Evolutionary conservation across 2,329 filamentous ascomycete species (phyloP).

Genomic region (Cladosporium colombiae): DNA sequence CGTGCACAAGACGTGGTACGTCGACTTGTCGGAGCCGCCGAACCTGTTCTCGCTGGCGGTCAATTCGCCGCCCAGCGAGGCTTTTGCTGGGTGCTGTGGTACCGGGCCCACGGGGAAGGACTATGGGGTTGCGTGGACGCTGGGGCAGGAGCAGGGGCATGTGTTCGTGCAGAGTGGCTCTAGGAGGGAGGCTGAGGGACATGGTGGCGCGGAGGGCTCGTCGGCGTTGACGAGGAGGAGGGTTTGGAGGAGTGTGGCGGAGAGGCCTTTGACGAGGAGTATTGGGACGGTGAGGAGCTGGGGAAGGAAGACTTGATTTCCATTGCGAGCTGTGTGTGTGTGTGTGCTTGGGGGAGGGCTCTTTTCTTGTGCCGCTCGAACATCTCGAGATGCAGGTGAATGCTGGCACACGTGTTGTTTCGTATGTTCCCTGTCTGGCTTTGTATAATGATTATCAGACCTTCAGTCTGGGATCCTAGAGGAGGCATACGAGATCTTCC

Average conservation of each 20-base stretch:
- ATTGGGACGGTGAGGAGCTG: constrained; percentile 1
- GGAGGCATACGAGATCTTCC: no score
- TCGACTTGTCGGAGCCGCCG: constrained; percentile 76
- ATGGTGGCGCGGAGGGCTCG: not conserved
- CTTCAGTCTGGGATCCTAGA: no score
- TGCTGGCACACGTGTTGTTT: no score
- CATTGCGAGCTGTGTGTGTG: no score
- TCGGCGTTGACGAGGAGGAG: constrained; percentile 3
- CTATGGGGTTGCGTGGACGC: constrained; percentile 44
- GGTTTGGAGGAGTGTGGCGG: constrained; percentile 1
- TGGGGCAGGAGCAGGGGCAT: constrained; percentile 19
- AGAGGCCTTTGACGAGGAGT: not conserved
- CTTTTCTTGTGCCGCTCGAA: no score
- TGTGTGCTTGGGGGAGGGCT: no score
- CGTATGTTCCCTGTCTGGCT: no score
- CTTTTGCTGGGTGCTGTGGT: constrained; percentile 56
- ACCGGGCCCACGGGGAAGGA: constrained; percentile 53
- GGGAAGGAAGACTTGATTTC: not conserved
- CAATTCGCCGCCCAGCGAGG: constrained; percentile 21
- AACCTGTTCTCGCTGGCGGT: constrained; percentile 73
- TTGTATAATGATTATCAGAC: no score
- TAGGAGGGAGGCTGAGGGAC: not conserved
- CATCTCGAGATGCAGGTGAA: no score
- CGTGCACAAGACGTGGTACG: constrained; percentile 63
- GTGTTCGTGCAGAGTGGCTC: constrained; percentile 19